phyloP scores from a whole-genome alignment of 2,329 filamentous ascomycete genomes.

The Stachybotrys chlorohalonatus region DNA sequence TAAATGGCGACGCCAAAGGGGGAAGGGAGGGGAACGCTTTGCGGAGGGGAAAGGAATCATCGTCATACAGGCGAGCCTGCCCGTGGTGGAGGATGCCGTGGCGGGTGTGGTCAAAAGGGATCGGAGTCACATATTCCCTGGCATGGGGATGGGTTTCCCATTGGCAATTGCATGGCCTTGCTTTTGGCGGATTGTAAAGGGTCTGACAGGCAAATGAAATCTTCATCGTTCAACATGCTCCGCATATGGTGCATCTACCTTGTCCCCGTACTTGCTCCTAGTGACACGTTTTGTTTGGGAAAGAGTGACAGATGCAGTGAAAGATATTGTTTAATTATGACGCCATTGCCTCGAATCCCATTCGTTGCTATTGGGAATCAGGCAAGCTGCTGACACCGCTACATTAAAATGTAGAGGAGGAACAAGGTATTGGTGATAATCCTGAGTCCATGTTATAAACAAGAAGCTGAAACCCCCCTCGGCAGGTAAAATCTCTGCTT shows the following conservation, averaged over 20 bases:
- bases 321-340: too few relatives aligned
- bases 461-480: too few relatives aligned
- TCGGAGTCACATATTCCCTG: constrained; percentile 29
- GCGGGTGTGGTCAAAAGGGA: constrained; percentile 22
- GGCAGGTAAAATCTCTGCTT: too few relatives aligned
- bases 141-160: constrained; percentile 30
- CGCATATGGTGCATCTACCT: constrained; percentile 6
- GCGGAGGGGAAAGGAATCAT: neutral
- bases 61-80: constrained; percentile 7
- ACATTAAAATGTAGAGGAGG: too few relatives aligned
- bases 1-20: constrained; percentile 39
- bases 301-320: too few relatives aligned
- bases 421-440: too few relatives aligned
- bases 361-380: too few relatives aligned
- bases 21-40: constrained; percentile 10
- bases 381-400: too few relatives aligned
- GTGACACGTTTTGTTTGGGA: too few relatives aligned
- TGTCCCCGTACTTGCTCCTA: too few relatives aligned
- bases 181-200: constrained; percentile 39
- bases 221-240: constrained; percentile 27
- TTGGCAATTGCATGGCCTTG: constrained; percentile 44
- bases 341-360: too few relatives aligned
- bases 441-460: too few relatives aligned
- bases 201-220: constrained; percentile 44
- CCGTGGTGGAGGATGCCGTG: constrained; percentile 13